Base-by-base conservation (phyloP, 148 eudicot species). In the Fagopyrum homotropicum region DNA sequence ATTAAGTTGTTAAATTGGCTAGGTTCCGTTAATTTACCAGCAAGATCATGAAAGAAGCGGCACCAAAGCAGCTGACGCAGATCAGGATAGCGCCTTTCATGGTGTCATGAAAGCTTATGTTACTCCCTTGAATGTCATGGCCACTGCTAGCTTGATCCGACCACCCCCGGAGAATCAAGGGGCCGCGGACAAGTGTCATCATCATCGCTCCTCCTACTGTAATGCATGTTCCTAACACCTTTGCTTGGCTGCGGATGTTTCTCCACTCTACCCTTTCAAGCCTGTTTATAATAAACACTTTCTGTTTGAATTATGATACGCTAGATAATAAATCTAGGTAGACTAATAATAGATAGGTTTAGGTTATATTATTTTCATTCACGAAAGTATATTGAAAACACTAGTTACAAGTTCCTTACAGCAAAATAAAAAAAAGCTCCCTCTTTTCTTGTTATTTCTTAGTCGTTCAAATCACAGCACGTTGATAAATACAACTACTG, bases 121-220 rank as follows among this genome's bases (percentile, higher is more conserved):
- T 85, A 7, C 72, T 73, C 17, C 17, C 76, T 47, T 60, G 77
- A 14, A 48, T 76, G 11, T 75, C 81, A 59, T 81, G 77, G 54
- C 45, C 73, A 56, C 74, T 73, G 14, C 76, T 72, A 75, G 72
- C 75, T 16, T 79, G 71, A 66, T 66, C 5, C 6, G 71, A 66
- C 82, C 29, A 86, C 82, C 89, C 83, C 80, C 54, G 81, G 75
- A 4, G 83, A 81, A 14, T 69, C 70, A 12, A 90, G 60, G 56
- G 86, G 47, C 96, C 98, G 80, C 79, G 86, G 2, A 89, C 78
- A 12, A 93, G 74, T 7, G 96, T 93, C 98, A 93, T 93, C 82
- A 93, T 72, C 98, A 93, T 93, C 45, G 98, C 98, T 72, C 98
- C 98, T 52, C 82, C 98, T 0, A 93, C 84, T 15, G 93, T 89